These are phyloP conservation scores for Starmerella geochares DNA, from an alignment of 805 yeast genomes.

Conservation along the genomic window DNA sequence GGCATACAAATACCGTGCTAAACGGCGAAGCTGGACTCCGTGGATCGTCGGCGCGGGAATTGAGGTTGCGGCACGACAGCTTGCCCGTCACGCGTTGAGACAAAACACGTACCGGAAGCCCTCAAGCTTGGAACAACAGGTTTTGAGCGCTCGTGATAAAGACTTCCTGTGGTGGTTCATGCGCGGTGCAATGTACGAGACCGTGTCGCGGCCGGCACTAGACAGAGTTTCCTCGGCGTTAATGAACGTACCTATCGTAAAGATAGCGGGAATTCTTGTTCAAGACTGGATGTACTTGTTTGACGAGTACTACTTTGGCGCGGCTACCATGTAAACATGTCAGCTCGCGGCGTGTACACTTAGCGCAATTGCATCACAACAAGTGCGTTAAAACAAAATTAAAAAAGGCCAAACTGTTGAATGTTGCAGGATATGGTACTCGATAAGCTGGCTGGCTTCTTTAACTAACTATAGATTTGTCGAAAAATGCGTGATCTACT, in stretches of 20 bases:
- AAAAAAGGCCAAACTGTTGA: too few relatives aligned
- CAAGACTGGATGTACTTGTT: slow-evolving; percentile 34
- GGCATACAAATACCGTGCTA: slow-evolving; percentile 25
- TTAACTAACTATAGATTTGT: too few relatives aligned
- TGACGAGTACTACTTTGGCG: slow-evolving; percentile 29
- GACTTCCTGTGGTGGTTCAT: slow-evolving; percentile 34
- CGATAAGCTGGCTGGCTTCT: too few relatives aligned
- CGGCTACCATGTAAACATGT: slow-evolving; percentile 13
- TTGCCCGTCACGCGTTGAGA: background rate
- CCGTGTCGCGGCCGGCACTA: slow-evolving; percentile 29
- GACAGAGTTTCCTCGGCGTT: slow-evolving; percentile 25
- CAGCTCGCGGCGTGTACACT: background rate
- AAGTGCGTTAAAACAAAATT: too few relatives aligned
- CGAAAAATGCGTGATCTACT: too few relatives aligned
- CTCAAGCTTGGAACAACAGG: slow-evolving; percentile 29
- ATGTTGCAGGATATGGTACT: too few relatives aligned
- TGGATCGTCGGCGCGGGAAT: slow-evolving; percentile 34
- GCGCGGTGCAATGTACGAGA: slow-evolving; percentile 34
- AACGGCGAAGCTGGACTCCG: slow-evolving; percentile 32
- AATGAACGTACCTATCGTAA: slow-evolving; percentile 30
- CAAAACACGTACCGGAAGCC: background rate
- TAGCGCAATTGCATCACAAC: too few relatives aligned
- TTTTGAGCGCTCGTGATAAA: slow-evolving; percentile 26
- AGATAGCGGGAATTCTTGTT: slow-evolving; percentile 29
- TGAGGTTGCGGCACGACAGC: slow-evolving; percentile 24